Base-by-base conservation (phyloP, 768 basidiomycete genomes). In the Leccinum broughii region DNA sequence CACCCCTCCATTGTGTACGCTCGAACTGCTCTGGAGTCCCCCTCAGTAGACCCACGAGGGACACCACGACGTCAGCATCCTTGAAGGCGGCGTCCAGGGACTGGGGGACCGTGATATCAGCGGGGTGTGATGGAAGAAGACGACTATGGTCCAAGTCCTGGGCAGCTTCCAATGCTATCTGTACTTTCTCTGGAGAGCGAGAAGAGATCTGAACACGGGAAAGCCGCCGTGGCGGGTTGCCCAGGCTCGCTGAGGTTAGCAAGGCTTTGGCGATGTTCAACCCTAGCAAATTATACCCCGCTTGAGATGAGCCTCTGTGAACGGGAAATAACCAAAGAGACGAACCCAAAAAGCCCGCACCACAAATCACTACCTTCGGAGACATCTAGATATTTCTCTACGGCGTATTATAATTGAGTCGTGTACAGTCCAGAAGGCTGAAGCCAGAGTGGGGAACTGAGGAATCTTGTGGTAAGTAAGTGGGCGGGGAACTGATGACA, bases 11-110 rank as follows among this genome's bases (percentile, higher is more conserved):
- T 64, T 91, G 89, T 15, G 88, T 78, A 10, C 75, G 75, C 54
- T 88, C 80, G 65, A 90, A 90, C 52, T 83, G 75, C 34, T 77
- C 71, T 0, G 77, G 76, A 4, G 81, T 77, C 3, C 89, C 88
- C 54, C 82, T 77, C 67, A 93, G 76, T 24, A 90, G 72, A 2
- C 89, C 89, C 30, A 90, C 89, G 35, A 92, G 79, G 17, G 88
- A 90, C 1, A 90, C 76, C 2, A 90, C 80, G 2, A 83, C 78
- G 37, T 76, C 69, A 3, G 90, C 87, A 60, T 75, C 81, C 58
- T 80, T 67, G 60, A 92, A 81, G 4, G 83, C 85, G 4, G 72
- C 63, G 9, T 54, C 50, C 9, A 89, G 72, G 0, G 83, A 81
- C 5, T 72, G 66, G 14, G 78, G 74, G 49, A 56, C 51, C 15